Evolutionary conservation across 73 alveolate genomes (phyloP).

Genomic region (Tetrahymena elliotti): DNA sequence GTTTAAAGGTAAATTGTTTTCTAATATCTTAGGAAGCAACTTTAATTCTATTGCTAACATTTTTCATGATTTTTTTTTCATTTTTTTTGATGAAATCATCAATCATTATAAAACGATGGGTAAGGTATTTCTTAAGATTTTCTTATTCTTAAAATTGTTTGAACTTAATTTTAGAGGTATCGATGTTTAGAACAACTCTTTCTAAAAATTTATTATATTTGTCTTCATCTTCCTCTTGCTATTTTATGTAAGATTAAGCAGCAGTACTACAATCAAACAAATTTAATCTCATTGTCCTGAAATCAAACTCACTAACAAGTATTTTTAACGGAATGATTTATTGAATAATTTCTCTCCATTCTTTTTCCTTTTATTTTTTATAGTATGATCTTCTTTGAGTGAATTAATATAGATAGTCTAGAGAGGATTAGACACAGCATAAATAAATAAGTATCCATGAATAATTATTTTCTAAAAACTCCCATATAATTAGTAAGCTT

Average conservation of each 20-base stretch:
- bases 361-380: background rate
- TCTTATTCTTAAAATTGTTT: background rate
- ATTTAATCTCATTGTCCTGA: background rate
- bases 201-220: background rate
- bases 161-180: background rate
- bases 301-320: background rate
- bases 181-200: background rate
- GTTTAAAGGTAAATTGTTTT: background rate
- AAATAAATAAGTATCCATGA: background rate
- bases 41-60: background rate
- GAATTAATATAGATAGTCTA: background rate
- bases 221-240: background rate
- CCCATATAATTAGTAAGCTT: background rate
- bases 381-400: background rate
- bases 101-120: background rate
- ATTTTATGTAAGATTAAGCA: background rate
- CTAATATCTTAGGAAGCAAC: background rate
- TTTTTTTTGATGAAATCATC: background rate
- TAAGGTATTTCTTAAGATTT: background rate
- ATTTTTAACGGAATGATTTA: background rate
- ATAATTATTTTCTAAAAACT: background rate
- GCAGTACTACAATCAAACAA: background rate
- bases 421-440: background rate
- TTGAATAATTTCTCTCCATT: background rate
- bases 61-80: background rate